Evolutionary conservation across 2,329 filamentous ascomycete species (phyloP).

Genomic region (Colletotrichum aenigma): DNA sequence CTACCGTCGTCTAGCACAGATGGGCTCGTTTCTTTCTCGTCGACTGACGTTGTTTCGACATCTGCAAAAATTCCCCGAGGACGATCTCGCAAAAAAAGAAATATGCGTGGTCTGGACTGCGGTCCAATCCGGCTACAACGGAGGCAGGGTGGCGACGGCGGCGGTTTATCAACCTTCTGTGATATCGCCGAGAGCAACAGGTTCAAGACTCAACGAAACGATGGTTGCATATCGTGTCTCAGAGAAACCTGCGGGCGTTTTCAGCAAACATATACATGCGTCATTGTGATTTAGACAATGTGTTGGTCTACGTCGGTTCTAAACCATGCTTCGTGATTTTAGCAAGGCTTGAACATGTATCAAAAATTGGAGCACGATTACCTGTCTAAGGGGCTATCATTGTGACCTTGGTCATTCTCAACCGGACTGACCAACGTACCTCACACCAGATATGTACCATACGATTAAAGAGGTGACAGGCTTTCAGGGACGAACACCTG

Average conservation of each 20-base stretch:
- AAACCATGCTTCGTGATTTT: not conserved
- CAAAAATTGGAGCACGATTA: not conserved
- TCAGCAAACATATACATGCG: not conserved
- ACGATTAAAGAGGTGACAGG: accelerated
- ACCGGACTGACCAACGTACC: not conserved
- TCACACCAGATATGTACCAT: not conserved
- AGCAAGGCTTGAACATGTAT: not conserved
- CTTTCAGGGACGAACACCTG: not conserved
- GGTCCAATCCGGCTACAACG: not conserved
- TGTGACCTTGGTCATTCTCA: not conserved
- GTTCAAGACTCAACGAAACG: not conserved
- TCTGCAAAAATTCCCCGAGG: not conserved
- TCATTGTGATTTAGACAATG: not conserved
- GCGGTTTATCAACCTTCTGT: not conserved
- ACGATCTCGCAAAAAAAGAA: not conserved
- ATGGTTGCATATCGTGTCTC: not conserved
- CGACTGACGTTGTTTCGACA: not conserved
- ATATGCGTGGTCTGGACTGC: not conserved
- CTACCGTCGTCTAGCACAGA: not conserved
- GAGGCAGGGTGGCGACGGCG: not conserved
- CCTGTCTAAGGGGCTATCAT: not conserved
- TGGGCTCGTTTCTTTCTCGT: not conserved
- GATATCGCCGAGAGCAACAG: not conserved
- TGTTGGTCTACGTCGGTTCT: not conserved
- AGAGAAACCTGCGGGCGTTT: not conserved